These are phyloP conservation scores for Nicotiana rustica DNA, from an alignment of 305 asterid genomes.

Conservation along the genomic window DNA sequence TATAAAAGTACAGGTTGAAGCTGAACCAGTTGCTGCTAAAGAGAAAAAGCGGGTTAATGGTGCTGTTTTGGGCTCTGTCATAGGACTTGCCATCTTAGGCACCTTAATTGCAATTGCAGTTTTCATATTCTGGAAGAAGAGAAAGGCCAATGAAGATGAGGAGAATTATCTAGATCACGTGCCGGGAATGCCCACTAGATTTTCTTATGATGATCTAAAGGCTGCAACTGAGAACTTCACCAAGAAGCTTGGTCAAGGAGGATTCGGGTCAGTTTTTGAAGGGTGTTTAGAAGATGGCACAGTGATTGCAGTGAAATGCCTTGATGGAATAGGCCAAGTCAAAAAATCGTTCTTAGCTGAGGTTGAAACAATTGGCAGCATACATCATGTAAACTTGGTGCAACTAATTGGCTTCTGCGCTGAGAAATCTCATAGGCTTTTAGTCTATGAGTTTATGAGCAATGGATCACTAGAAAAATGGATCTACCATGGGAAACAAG, in stretches of 20 bases:
- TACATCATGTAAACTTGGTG: conserved; percentile 48
- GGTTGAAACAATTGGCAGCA: conserved; percentile 38
- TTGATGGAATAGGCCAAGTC: conserved; percentile 33
- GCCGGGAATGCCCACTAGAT: conserved; percentile 41
- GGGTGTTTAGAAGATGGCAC: conserved; percentile 38
- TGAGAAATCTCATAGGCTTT: conserved; percentile 39
- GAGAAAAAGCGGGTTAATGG: background rate
- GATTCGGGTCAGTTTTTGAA: conserved; percentile 42
- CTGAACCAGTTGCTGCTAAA: background rate
- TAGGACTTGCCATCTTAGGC: conserved; percentile 27
- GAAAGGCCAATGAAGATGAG: conserved; percentile 20
- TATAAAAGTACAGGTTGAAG: conserved; percentile 37
- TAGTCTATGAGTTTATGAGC: conserved; percentile 40
- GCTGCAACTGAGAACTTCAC: conserved; percentile 29
- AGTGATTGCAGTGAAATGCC: conserved; percentile 40
- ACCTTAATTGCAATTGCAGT: conserved; percentile 27
- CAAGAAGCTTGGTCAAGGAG: conserved; percentile 40
- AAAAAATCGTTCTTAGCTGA: conserved; percentile 39
- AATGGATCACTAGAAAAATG: conserved; percentile 45
- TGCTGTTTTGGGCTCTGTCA: background rate
- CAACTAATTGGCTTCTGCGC: conserved; percentile 43
- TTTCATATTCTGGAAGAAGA: conserved; percentile 28
- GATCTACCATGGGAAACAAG: conserved; percentile 35
- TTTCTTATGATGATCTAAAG: conserved; percentile 29
- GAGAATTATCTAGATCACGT: conserved; percentile 37